A percentile compares a stretch with the other conserved stretches of the same genome.
These are phyloP conservation scores for Candida tammaniensis DNA, from an alignment of 805 yeast species.

Conservation along the genomic window DNA sequence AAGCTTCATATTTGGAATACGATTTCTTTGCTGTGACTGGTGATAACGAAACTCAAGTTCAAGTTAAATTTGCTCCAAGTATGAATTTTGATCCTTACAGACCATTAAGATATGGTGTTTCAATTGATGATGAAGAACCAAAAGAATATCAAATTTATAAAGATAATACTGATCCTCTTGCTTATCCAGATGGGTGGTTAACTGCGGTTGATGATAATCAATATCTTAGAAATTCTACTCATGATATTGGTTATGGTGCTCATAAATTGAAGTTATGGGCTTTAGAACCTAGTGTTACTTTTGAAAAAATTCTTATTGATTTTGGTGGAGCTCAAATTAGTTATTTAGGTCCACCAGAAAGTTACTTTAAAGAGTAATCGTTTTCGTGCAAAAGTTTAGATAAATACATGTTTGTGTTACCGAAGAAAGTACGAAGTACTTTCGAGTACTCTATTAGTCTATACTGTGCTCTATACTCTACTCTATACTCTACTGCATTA, in stretches of 20 bases:
- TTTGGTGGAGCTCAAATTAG: conserved; percentile 17
- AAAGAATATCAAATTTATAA: conserved; percentile 15
- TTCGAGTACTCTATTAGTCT: no score
- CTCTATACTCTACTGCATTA: no score
- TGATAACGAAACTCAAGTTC: conserved; percentile 11
- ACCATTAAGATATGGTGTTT: conserved; percentile 21
- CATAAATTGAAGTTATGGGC: conserved; percentile 16
- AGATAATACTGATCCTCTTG: conserved; percentile 13
- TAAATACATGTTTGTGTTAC: no score
- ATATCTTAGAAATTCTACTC: conserved; percentile 15
- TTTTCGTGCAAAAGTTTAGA: no score
- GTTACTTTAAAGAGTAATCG: conserved; percentile 4
- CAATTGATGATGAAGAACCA: conserved; percentile 21
- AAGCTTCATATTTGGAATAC: conserved; percentile 15
- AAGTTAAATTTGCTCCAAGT: conserved; percentile 19
- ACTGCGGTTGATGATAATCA: conserved; percentile 14
- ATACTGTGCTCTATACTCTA: no score
- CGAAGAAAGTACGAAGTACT: no score
- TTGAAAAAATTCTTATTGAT: conserved; percentile 16
- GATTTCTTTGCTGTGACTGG: conserved; percentile 16
- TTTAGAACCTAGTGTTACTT: conserved; percentile 13
- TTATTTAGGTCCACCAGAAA: conserved; percentile 19
- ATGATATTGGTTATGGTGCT: conserved; percentile 12
- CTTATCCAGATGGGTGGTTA: conserved; percentile 16
- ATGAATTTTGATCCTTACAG: conserved; percentile 17